These are phyloP conservation scores for Rhizoclosmatium globosum DNA, from an alignment of 192 early-diverging fungal genomes.

Conservation along the genomic window DNA sequence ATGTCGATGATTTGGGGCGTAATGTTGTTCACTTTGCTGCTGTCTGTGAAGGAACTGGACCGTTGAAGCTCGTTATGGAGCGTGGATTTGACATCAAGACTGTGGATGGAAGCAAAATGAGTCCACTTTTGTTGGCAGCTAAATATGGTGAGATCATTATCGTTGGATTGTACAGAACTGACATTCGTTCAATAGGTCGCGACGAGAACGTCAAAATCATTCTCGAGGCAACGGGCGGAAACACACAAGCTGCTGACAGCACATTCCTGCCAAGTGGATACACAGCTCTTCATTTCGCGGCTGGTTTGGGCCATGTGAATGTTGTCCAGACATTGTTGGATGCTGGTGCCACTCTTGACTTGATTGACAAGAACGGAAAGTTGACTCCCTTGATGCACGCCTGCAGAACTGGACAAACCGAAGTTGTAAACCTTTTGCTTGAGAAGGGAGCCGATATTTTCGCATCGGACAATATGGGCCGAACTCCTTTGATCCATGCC, in stretches of 20 bases:
- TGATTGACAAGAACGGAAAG: constrained; percentile 43
- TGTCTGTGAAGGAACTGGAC: constrained; percentile 48
- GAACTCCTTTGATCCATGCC: constrained; percentile 38
- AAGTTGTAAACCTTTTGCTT: constrained; percentile 49
- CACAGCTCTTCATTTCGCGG: constrained; percentile 47
- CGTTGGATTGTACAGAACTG: background rate
- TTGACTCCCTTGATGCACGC: constrained; percentile 36
- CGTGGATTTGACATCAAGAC: constrained; percentile 39
- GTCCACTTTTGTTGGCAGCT: constrained; percentile 58
- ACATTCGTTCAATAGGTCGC: constrained; percentile 24
- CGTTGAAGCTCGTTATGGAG: constrained; percentile 53
- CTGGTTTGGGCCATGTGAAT: constrained; percentile 43
- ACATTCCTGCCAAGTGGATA: constrained; percentile 47
- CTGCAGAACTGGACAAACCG: constrained; percentile 35
- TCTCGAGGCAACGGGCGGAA: constrained; percentile 30
- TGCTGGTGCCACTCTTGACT: constrained; percentile 46
- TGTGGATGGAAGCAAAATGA: constrained; percentile 48
- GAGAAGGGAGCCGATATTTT: constrained; percentile 49
- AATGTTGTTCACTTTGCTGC: constrained; percentile 62
- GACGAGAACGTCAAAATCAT: constrained; percentile 43
- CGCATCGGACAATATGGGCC: constrained; percentile 42
- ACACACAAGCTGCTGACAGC: constrained; percentile 42
- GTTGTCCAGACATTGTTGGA: constrained; percentile 48
- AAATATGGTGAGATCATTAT: constrained; percentile 46
- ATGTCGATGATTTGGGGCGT: constrained; percentile 53